A percentile compares a stretch with the other conserved stretches of the same genome.
Conservation (phyloP, 768 basidiomycete genomes). For the Suillus luteus region DNA sequence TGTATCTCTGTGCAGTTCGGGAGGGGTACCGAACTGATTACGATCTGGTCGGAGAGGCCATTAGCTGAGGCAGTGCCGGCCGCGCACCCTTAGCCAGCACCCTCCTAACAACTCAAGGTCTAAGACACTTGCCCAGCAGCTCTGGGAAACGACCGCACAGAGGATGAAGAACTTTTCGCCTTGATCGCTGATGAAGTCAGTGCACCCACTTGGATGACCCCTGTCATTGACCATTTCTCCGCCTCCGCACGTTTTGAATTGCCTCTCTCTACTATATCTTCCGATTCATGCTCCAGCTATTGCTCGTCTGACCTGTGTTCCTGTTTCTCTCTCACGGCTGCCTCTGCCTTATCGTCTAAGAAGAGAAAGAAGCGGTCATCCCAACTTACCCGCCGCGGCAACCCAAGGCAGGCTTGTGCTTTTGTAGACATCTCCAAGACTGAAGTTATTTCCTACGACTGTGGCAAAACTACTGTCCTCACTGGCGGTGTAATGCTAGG, state of each 20-base stretch:
- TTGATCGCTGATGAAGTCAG: conserved; percentile 53
- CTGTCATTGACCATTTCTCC: conserved; percentile 62
- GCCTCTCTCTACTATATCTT: conserved; percentile 57
- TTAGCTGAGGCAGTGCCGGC: conserved; percentile 29
- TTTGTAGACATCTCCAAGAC: conserved; percentile 74
- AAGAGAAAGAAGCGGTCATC: conserved; percentile 44
- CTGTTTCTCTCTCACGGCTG: conserved; percentile 65
- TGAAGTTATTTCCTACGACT: conserved; percentile 83
- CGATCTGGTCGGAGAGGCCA: conserved; percentile 66
- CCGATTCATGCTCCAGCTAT: conserved; percentile 52
- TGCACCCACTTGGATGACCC: conserved; percentile 69
- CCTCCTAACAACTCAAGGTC: conserved; percentile 17
- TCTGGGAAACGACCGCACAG: conserved; percentile 70
- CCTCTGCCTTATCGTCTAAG: conserved; percentile 48
- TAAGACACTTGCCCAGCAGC: conserved; percentile 75
- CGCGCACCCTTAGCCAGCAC: conserved; percentile 20
- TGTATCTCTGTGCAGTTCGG: conserved; percentile 68
- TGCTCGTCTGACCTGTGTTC: conserved; percentile 74
- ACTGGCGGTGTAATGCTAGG: conserved; percentile 90
- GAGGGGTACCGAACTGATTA: conserved; percentile 49
- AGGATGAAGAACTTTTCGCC: conserved; percentile 71
- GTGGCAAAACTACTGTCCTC: conserved; percentile 85
- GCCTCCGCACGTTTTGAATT: conserved; percentile 53
- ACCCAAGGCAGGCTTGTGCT: conserved; percentile 65
- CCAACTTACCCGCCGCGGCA: conserved; percentile 68